Evolutionary conservation across 352 stramenopile genomes (phyloP), one percentile per base, ranked within the genome.

Genomic region (Phytophthora chlamydospora): DNA sequence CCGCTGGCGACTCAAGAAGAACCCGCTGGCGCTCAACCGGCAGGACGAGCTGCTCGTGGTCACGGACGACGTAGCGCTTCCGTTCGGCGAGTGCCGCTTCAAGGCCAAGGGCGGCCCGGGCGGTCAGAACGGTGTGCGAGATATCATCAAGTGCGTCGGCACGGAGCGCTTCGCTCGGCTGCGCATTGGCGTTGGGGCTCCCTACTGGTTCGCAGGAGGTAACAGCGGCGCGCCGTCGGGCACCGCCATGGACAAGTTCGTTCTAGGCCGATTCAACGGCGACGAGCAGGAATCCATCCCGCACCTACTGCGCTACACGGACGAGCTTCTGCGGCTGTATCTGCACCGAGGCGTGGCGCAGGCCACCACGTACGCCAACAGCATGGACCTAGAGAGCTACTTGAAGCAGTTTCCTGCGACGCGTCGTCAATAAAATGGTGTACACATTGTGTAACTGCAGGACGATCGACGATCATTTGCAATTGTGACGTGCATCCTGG

Each of bases 31-130:
- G 8, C 58, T 94, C 32, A 93, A 91, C 58, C 83, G 83, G 43
- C 83, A 94, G 49, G 87, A 96, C 50, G 87, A 96, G 52, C 67
- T 96, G 59, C 80, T 96, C 14, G 87, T 96, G 27, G 51, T 94
- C 24, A 83, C 79, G 3, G 88, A 96, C 55, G 85, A 96, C 52
- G 86, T 96, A 29, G 69, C 84, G 29, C 54, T 95, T 32, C 88
- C 88, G 3, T 96, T 94, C 43, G 88, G 88, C 38, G 83, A 83
- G 31, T 92, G 80, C 21, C 85, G 84, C 24, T 93, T 96, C 67
- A 93, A 93, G 60, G 68, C 68, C 33, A 90, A 91, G 41, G 88
- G 88, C 34, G 84, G 85, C 0, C 75, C 81, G 0, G 88, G 88
- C 5, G 88, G 88, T 1, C 88, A 96, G 64, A 96, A 96, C 33